phyloP scores from a whole-genome alignment of 805 yeast genomes.

The Vanderwaltozyma verrucispora region DNA sequence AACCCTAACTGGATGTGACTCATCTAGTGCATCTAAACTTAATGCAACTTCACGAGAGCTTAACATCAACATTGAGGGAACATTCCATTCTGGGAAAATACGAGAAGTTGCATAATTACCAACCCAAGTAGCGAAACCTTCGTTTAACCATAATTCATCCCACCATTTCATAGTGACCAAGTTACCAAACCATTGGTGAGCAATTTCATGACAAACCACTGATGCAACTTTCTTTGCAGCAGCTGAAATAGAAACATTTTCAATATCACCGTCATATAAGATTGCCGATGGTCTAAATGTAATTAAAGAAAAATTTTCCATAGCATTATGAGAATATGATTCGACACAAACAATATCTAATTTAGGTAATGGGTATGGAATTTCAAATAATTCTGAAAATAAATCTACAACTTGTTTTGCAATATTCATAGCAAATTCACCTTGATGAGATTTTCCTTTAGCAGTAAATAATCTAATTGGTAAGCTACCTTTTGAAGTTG shows the following conservation, averaged over 20 bases:
- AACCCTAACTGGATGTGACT: slow-evolving; percentile 76
- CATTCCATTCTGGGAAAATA: slow-evolving; percentile 75
- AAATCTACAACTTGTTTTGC: slow-evolving; percentile 57
- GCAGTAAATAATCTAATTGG: slow-evolving; percentile 66
- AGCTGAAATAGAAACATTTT: slow-evolving; percentile 3
- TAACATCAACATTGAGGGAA: slow-evolving; percentile 24
- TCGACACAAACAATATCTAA: slow-evolving; percentile 64
- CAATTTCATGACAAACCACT: slow-evolving; percentile 77
- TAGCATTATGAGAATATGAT: slow-evolving; percentile 75
- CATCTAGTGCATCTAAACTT: slow-evolving; percentile 44
- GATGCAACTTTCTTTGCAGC: slow-evolving; percentile 52
- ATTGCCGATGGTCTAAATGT: slow-evolving; percentile 54
- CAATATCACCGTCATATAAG: slow-evolving; percentile 25
- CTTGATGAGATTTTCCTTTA: slow-evolving; percentile 42
- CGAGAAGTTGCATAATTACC: slow-evolving; percentile 43
- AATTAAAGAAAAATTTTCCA: slow-evolving; percentile 87
- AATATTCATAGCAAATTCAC: slow-evolving; percentile 50
- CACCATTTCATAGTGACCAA: slow-evolving; percentile 90
- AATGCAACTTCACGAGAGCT: slow-evolving; percentile 27
- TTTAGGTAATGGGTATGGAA: slow-evolving; percentile 72
- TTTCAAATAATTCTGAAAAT: slow-evolving; percentile 56
- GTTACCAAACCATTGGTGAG: slow-evolving; percentile 90
- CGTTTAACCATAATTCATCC: slow-evolving; percentile 86
- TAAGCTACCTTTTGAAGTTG: slow-evolving; percentile 6
- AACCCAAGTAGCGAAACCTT: slow-evolving; percentile 85